Percentiles rank a stretch among this genome's conserved stretches.
phyloP scores from a whole-genome alignment of 2,329 filamentous ascomycete genomes.

The Mariannaea elegans region DNA sequence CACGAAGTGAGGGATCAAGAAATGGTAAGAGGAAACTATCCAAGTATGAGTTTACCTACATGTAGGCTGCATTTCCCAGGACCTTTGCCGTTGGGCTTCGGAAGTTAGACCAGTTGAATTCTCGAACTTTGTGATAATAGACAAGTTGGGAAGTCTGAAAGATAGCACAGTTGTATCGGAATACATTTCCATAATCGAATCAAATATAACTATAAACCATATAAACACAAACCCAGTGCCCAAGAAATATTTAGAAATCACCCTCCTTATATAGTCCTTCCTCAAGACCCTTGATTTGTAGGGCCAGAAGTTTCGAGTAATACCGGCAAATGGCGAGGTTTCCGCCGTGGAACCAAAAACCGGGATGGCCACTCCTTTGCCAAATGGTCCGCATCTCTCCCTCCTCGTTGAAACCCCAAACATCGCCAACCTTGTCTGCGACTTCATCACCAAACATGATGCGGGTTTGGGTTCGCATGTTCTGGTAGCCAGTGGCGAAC shows the following conservation, averaged over 20 bases:
- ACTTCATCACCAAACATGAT: constrained; percentile 69
- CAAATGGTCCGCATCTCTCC: constrained; percentile 67
- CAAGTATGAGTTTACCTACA: no score
- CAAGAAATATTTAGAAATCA: constrained; percentile 44
- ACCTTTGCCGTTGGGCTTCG: no score
- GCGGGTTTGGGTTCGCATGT: constrained; percentile 72
- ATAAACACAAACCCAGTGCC: no score
- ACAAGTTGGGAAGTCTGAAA: no score
- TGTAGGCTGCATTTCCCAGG: no score
- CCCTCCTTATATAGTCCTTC: constrained; percentile 47
- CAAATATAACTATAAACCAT: no score
- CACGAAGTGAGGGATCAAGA: no score
- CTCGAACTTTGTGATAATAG: no score
- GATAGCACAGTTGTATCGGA: no score
- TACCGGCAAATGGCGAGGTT: constrained; percentile 70
- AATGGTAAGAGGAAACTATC: no score
- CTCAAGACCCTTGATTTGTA: constrained; percentile 61
- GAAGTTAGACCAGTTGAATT: no score
- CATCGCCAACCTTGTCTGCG: constrained; percentile 64
- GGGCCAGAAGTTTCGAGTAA: constrained; percentile 62
- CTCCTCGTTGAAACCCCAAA: constrained; percentile 69
- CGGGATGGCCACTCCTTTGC: constrained; percentile 68
- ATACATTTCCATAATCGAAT: no score
- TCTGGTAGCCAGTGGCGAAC: constrained; percentile 71
- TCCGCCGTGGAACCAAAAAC: constrained; percentile 73